Conservation (phyloP, 257 asterid genomes). For the Apocynum venetum region DNA sequence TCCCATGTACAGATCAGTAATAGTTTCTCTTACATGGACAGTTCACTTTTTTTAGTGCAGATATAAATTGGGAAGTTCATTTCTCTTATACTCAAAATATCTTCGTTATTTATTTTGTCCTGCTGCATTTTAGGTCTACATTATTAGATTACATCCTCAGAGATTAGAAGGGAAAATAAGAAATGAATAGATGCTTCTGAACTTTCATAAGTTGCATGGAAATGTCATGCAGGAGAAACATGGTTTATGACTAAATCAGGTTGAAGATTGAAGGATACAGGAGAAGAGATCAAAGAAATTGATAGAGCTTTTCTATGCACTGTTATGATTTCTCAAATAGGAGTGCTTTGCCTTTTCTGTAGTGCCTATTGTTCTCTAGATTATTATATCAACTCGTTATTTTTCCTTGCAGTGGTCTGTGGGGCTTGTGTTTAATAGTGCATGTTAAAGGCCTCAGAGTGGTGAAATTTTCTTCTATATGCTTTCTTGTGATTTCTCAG, state of each 20-base stretch:
- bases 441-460: too few relatives aligned
- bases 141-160: too few relatives aligned
- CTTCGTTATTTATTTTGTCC: not conserved
- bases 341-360: not conserved
- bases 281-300: not conserved
- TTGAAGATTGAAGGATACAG: not conserved
- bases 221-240: not conserved
- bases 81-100: not conserved
- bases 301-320: not conserved
- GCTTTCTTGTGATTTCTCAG: too few relatives aligned
- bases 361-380: not conserved
- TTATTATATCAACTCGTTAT: too few relatives aligned
- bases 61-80: not conserved
- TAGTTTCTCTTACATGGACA: not conserved
- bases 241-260: not conserved
- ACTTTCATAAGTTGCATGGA: not conserved
- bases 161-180: not conserved
- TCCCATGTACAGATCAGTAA: too few relatives aligned
- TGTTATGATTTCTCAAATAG: not conserved
- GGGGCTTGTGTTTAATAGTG: too few relatives aligned
- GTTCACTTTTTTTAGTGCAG: not conserved
- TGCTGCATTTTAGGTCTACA: not conserved
- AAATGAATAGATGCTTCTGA: not conserved
- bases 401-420: too few relatives aligned
- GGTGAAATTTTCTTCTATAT: too few relatives aligned